These are phyloP conservation scores for Ceratonia siliqua DNA, from an alignment of 306 rosid species.

Conservation along the genomic window DNA sequence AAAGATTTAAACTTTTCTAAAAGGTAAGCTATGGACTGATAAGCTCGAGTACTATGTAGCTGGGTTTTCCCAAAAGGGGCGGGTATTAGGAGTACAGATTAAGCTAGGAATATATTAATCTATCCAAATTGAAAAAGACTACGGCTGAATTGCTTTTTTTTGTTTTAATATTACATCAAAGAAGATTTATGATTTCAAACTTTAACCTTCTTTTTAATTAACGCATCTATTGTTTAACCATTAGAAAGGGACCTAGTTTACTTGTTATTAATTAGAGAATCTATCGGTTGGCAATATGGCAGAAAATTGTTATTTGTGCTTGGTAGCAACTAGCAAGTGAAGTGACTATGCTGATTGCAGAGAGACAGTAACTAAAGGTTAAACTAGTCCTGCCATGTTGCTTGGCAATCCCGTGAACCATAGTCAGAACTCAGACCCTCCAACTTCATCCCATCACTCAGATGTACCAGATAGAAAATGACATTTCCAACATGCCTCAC, in stretches of 20 bases:
- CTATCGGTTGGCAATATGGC: background rate
- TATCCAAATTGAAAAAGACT: background rate
- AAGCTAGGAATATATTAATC: constrained; percentile 21
- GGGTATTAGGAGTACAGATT: background rate
- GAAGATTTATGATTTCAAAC: background rate
- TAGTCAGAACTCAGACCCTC: constrained; percentile 17
- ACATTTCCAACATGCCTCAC: constrained; percentile 16
- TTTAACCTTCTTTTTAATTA: background rate
- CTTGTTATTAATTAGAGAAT: too few species aligned
- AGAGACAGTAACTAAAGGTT: constrained; percentile 4
- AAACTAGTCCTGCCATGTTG: constrained; percentile 10
- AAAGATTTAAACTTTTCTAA: background rate
- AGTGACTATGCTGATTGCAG: background rate
- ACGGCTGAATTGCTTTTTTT: background rate
- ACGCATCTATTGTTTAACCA: background rate
- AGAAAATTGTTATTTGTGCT: background rate
- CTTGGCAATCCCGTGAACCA: constrained; percentile 15
- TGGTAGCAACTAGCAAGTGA: too few species aligned
- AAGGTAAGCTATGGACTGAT: background rate
- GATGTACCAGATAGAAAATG: background rate
- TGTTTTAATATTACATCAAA: too few species aligned
- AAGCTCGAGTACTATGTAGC: background rate
- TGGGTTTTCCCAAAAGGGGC: background rate
- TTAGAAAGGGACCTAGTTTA: background rate
- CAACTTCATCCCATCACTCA: background rate